Evolutionary conservation across 1,284 basidiomycete genomes (phyloP).

Genomic region (Hymenochaete sp.): DNA sequence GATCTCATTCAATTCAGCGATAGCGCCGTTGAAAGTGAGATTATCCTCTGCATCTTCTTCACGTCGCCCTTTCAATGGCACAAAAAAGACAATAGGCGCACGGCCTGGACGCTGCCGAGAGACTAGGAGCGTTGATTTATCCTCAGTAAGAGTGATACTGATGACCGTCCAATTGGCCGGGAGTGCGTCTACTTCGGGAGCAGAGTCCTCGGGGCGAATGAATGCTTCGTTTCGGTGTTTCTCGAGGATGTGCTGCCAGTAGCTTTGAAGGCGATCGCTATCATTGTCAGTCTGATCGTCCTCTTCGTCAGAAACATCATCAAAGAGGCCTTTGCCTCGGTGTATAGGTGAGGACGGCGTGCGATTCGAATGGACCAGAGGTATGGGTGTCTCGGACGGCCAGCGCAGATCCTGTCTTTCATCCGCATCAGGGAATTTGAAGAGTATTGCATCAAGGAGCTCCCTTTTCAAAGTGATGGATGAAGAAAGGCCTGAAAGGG

Average conservation of each 20-base stretch:
- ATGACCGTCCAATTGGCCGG: conserved; percentile 82
- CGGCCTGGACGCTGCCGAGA: conserved; percentile 63
- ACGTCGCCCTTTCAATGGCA: conserved; percentile 80
- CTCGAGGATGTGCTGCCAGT: conserved; percentile 50
- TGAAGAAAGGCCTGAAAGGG: conserved; percentile 49
- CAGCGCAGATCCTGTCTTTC: conserved; percentile 56
- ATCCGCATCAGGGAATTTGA: conserved; percentile 46
- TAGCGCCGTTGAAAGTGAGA: conserved; percentile 69
- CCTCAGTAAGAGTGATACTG: conserved; percentile 76
- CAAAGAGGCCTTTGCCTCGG: conserved; percentile 24
- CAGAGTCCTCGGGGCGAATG: conserved; percentile 31
- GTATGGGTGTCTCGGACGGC: conserved; percentile 45
- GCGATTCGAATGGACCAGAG: conserved; percentile 23
- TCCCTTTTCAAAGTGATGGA: conserved; percentile 77
- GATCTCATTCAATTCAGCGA: conserved; percentile 71
- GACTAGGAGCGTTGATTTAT: conserved; percentile 77
- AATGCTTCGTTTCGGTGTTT: conserved; percentile 44
- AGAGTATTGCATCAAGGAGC: conserved; percentile 58
- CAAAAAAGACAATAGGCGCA: conserved; percentile 73
- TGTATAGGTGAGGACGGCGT: conserved; percentile 22
- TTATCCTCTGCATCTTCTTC: conserved; percentile 69
- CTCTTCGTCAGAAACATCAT: conserved; percentile 32
- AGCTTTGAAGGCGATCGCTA: conserved; percentile 35
- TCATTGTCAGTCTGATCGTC: conserved; percentile 27
- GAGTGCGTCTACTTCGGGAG: conserved; percentile 38